These are phyloP conservation scores for Ceriops zippeliana DNA, from an alignment of 345 rosid genomes.

Conservation along the genomic window DNA sequence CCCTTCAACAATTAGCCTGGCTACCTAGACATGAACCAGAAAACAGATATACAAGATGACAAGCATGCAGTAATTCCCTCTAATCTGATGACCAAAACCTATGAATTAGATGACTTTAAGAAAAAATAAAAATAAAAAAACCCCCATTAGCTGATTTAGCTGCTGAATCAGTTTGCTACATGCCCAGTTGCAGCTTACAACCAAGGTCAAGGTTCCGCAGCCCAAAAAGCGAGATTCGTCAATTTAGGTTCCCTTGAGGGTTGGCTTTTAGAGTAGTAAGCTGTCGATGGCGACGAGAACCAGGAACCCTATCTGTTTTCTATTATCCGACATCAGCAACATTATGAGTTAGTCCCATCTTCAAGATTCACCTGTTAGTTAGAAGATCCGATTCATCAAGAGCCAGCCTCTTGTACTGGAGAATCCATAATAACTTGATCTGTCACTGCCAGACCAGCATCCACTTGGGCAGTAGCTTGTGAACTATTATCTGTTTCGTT, in stretches of 20 bases:
- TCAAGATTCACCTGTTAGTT: constrained; percentile 7
- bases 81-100: too few relatives aligned
- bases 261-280: background rate
- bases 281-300: background rate
- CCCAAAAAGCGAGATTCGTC: background rate
- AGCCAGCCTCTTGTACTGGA: constrained; percentile 25
- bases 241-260: background rate
- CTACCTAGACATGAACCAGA: too few relatives aligned
- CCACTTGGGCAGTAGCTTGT: constrained; percentile 4
- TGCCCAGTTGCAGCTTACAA: background rate
- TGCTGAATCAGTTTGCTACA: background rate
- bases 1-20: too few relatives aligned
- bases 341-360: background rate
- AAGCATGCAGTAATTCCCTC: too few relatives aligned
- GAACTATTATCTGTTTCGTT: constrained; percentile 7
- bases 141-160: too few relatives aligned
- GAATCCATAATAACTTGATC: constrained; percentile 21
- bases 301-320: background rate
- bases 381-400: constrained; percentile 20
- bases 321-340: background rate
- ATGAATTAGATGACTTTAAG: too few relatives aligned
- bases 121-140: too few relatives aligned
- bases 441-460: constrained; percentile 8
- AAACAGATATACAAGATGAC: too few relatives aligned
- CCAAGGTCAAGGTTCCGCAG: background rate